Evolutionary conservation across 1,284 basidiomycete genomes (phyloP).

Genomic region (Puccinia novopanici): DNA sequence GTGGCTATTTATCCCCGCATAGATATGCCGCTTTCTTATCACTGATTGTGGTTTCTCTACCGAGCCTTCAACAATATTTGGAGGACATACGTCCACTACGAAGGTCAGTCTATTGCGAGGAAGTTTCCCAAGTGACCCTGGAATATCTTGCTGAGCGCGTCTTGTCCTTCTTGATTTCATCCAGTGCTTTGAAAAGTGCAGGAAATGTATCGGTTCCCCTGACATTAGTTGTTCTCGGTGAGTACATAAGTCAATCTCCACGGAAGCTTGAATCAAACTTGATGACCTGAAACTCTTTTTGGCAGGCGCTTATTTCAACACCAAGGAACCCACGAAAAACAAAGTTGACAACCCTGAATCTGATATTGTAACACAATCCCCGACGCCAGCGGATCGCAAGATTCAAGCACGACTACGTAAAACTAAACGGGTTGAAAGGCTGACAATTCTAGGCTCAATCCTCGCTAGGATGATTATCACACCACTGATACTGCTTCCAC

Average conservation of each 20-base stretch:
- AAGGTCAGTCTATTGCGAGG: slow-evolving; percentile 52
- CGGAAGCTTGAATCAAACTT: neutral
- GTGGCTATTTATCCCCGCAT: slow-evolving; percentile 57
- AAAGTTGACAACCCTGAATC: slow-evolving; percentile 24
- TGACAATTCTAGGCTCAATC: slow-evolving; percentile 50
- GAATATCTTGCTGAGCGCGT: neutral
- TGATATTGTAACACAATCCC: slow-evolving; percentile 20
- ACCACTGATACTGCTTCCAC: slow-evolving; percentile 30
- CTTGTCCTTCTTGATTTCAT: neutral
- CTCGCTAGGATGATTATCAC: slow-evolving; percentile 49
- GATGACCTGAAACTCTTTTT: neutral
- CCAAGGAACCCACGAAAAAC: slow-evolving; percentile 45
- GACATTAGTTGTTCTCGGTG: slow-evolving; percentile 61
- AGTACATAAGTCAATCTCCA: neutral
- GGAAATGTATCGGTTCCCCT: slow-evolving; percentile 61
- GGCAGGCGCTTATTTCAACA: slow-evolving; percentile 55
- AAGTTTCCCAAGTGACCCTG: neutral
- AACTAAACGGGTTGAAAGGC: slow-evolving; percentile 32
- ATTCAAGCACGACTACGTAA: slow-evolving; percentile 36
- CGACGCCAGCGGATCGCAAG: slow-evolving; percentile 9
- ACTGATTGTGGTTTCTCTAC: slow-evolving; percentile 60
- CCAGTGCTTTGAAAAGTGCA: slow-evolving; percentile 60
- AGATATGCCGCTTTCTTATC: slow-evolving; percentile 60
- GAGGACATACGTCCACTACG: slow-evolving; percentile 59
- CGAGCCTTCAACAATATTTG: slow-evolving; percentile 59